These are phyloP conservation scores for Myxozyma neotropica DNA, from an alignment of 805 yeast genomes.

Conservation along the genomic window DNA sequence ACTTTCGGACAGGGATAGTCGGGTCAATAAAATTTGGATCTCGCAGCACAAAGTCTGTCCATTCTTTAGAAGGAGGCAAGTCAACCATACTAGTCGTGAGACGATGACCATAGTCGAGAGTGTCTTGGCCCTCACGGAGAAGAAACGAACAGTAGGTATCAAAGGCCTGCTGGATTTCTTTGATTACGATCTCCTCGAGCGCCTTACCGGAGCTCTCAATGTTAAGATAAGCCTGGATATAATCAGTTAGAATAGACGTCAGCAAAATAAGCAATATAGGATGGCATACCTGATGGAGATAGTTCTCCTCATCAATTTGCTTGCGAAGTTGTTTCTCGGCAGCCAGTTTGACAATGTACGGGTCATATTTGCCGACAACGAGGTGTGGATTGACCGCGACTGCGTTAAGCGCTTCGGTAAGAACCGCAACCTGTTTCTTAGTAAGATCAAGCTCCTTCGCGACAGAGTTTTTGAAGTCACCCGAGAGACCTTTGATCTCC, in stretches of 20 bases:
- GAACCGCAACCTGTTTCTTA: conserved; percentile 25
- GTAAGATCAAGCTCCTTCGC: conserved; percentile 57
- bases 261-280: neutral
- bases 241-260: neutral
- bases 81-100: conserved; percentile 70
- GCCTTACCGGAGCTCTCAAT: conserved; percentile 86
- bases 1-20: conserved; percentile 60
- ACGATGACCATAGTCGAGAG: conserved; percentile 66
- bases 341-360: conserved; percentile 69
- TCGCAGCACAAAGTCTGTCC: conserved; percentile 79
- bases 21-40: conserved; percentile 73
- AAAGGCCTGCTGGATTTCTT: conserved; percentile 82
- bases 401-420: conserved; percentile 58
- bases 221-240: conserved; percentile 69
- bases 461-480: conserved; percentile 81
- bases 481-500: conserved; percentile 78
- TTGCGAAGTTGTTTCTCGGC: conserved; percentile 76
- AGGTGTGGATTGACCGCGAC: conserved; percentile 48
- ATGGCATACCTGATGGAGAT: conserved; percentile 56
- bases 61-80: conserved; percentile 79
- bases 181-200: conserved; percentile 81
- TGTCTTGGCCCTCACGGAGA: conserved; percentile 56
- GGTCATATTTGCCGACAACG: conserved; percentile 66
- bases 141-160: conserved; percentile 51
- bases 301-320: conserved; percentile 82